Evolutionary conservation across 306 rosid genomes (phyloP), one percentile per base, ranked within the genome.

Genomic region (Lablab purpureus): DNA sequence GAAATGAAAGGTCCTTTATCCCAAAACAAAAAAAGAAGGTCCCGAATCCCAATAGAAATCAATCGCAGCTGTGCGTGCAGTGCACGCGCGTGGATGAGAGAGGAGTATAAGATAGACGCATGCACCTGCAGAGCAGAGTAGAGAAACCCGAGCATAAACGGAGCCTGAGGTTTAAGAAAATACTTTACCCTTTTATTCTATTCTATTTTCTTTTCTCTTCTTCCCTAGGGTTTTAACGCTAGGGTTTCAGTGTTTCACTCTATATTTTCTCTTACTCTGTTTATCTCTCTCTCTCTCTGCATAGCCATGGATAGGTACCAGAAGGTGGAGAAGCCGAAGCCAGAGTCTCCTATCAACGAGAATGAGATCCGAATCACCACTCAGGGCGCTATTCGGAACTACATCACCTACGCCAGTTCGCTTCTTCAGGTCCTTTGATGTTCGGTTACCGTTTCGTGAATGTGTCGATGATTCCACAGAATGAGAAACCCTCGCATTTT

Each of bases 351-450:
- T 23, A 91, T 94, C 85, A 90, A 87, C 76, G 96, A 86, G 80
- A 92, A 92, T 70, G 97, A 92, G 89, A 90, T 92, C 91, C 88
- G 98, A 21, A 92, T 94, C 93, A 94, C 98, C 5, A 87, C 97
- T 18, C 98, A 94, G 75, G 98, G 98, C 75, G 97, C 92, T 41
- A 94, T 94, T 80, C 85, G 98, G 27, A 94, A 94, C 97, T 92
- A 94, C 86, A 94, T 94, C 94, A 92, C 93, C 74, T 94, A 94
- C 76, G 98, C 98, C 54, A 80, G 91, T 73, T 86, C 97, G n/a
- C 95, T 92, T 67, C 97, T 94, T 14, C 97, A 92, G 97, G 97
- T 92, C 43, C 27, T 7, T 9, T 7, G 0, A 1, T 27, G 40
- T 59, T 59, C 64, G 7, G 17, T 23, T 56, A 4, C 34, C 70